phyloP scores from a whole-genome alignment of 805 yeast species.

The Yamadazyma scolyti region DNA sequence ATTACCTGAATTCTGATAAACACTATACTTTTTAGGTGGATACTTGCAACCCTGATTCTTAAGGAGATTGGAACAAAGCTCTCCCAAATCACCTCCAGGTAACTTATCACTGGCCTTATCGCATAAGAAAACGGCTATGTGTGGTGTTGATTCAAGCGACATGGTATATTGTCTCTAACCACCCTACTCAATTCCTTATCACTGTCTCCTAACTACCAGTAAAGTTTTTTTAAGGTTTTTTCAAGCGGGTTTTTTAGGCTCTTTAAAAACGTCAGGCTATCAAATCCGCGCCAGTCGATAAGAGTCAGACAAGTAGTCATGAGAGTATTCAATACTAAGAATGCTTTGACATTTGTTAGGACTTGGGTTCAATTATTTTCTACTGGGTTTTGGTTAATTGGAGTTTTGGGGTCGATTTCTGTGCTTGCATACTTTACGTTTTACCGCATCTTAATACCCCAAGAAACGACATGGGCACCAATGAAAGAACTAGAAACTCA shows the following conservation, averaged over 20 bases:
- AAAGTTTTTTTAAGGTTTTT: no score
- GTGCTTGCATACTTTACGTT: slow-evolving; percentile 31
- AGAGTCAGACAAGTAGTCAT: slow-evolving; percentile 1
- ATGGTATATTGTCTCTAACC: neutral
- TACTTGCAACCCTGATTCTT: slow-evolving; percentile 10
- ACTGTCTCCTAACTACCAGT: no score
- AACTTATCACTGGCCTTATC: slow-evolving; percentile 32
- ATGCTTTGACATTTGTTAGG: slow-evolving; percentile 6
- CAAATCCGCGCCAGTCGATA: no score
- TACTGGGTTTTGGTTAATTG: slow-evolving; percentile 17
- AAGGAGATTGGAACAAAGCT: slow-evolving; percentile 37
- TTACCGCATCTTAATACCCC: slow-evolving; percentile 32
- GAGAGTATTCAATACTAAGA: slow-evolving; percentile 5
- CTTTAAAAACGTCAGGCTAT: no score
- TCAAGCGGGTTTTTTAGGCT: no score
- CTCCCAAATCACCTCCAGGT: slow-evolving; percentile 51
- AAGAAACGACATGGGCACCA: slow-evolving; percentile 14
- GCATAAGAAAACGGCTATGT: slow-evolving; percentile 38
- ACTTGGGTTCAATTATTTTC: slow-evolving; percentile 21
- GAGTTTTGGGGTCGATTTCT: slow-evolving; percentile 32
- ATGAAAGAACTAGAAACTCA: slow-evolving; percentile 2
- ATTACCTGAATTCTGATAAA: slow-evolving; percentile 20
- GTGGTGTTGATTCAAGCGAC: slow-evolving; percentile 13
- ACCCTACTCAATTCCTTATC: neutral
- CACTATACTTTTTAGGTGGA: slow-evolving; percentile 34